Evolutionary conservation across 164 flowering plant genomes (phyloP).

Genomic region (Cinnamomum micranthum): DNA sequence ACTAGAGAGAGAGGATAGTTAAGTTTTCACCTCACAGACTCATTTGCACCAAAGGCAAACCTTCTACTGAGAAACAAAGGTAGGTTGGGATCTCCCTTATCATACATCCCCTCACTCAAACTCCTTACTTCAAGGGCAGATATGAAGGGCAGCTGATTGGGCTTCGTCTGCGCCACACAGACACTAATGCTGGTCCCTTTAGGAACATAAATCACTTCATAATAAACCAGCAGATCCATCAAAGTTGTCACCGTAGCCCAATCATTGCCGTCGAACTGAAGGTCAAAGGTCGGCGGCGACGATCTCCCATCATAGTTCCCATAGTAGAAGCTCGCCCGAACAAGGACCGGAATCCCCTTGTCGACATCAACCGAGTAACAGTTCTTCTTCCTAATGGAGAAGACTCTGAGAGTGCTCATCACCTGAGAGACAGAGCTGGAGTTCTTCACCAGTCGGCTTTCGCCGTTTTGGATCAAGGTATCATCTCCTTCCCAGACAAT

Average conservation of each 20-base stretch:
- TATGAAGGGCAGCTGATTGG: constrained; percentile 40
- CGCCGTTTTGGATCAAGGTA: constrained; percentile 20
- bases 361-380: constrained; percentile 24
- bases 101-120: constrained; percentile 27
- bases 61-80: constrained; percentile 24
- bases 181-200: constrained; percentile 9
- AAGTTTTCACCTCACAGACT: constrained; percentile 21
- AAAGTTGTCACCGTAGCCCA: constrained; percentile 14
- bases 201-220: constrained; percentile 11
- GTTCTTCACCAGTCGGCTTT: constrained; percentile 8
- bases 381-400: constrained; percentile 30
- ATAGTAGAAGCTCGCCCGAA: constrained; percentile 35
- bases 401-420: constrained; percentile 31
- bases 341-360: constrained; percentile 13
- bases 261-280: constrained; percentile 29
- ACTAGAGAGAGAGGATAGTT: not conserved
- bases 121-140: constrained; percentile 33
- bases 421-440: constrained; percentile 2
- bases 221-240: not conserved
- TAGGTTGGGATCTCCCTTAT: not conserved
- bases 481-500: constrained; percentile 27
- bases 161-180: constrained; percentile 28
- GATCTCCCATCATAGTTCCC: constrained; percentile 35
- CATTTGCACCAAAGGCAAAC: constrained; percentile 20
- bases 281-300: constrained; percentile 34